Evolutionary conservation across 2,329 filamentous ascomycete genomes (phyloP).

Genomic region (Purpureocillium lavendulum): DNA sequence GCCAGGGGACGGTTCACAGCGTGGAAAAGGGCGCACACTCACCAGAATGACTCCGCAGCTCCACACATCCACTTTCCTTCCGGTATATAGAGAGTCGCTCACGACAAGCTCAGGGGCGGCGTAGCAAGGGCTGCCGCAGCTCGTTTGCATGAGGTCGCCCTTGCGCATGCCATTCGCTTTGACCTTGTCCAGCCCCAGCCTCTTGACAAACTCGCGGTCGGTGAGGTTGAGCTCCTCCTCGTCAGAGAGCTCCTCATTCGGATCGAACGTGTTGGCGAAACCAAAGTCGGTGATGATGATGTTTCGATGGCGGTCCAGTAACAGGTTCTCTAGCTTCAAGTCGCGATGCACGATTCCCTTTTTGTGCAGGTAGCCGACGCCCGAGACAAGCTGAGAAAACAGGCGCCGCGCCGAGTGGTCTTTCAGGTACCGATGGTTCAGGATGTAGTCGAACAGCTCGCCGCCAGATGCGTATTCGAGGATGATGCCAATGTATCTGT

Average conservation of each 20-base stretch:
- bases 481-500: constrained; percentile 95
- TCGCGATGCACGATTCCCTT: constrained; percentile 98
- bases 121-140: constrained; percentile 96
- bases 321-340: constrained; percentile 89
- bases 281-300: constrained; percentile 99
- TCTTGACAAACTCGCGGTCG: constrained; percentile 83
- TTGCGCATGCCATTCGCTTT: constrained; percentile 68
- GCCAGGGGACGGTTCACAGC: not conserved
- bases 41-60: constrained; percentile 98
- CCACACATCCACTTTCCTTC: constrained; percentile 97
- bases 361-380: constrained; percentile 95
- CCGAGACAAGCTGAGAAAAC: constrained; percentile 92
- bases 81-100: constrained; percentile 94
- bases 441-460: constrained; percentile 95
- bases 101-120: constrained; percentile 95
- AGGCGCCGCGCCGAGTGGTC: constrained; percentile 83
- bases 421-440: constrained; percentile 94
- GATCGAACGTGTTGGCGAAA: constrained; percentile 95
- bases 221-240: constrained; percentile 83
- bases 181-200: constrained; percentile 73
- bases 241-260: constrained; percentile 76
- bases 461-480: constrained; percentile 96
- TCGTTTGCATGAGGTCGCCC: constrained; percentile 97
- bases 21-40: constrained; percentile 29
- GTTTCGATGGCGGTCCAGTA: constrained; percentile 93